A percentile compares a stretch with the other conserved stretches of the same genome.
Conservation (phyloP, 1,284 basidiomycete species). For the Hemileia vastatrix region DNA sequence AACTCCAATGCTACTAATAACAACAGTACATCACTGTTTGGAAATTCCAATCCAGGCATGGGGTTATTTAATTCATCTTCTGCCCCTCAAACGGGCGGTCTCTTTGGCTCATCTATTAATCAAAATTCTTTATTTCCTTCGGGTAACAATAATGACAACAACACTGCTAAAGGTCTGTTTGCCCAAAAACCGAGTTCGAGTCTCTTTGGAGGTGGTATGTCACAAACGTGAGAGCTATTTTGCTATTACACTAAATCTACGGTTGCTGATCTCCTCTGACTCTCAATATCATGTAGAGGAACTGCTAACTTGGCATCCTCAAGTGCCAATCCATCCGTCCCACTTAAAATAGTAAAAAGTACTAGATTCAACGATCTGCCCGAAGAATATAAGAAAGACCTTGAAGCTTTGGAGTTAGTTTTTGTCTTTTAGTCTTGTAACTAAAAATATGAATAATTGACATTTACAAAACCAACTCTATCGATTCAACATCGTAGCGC, state of each 20-base stretch:
- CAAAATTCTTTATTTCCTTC: no score
- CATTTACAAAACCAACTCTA: neutral
- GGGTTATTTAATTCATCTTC: neutral
- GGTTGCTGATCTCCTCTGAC: neutral
- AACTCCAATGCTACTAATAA: neutral
- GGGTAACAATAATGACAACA: no score
- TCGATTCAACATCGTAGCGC: neutral
- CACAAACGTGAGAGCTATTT: neutral
- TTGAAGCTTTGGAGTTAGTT: constrained; percentile 17
- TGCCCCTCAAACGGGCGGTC: neutral
- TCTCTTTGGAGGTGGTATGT: neutral
- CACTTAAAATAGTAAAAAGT: neutral
- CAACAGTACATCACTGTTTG: neutral
- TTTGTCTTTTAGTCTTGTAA: neutral
- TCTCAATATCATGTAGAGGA: neutral
- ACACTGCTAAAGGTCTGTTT: constrained; percentile 3
- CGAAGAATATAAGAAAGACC: constrained; percentile 12
- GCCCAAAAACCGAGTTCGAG: neutral
- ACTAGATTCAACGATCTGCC: constrained; percentile 19
- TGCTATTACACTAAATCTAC: neutral
- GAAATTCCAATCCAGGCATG: neutral
- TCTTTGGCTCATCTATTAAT: no score
- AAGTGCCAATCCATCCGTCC: no score
- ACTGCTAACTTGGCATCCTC: neutral
- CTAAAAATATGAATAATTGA: neutral